Percentiles rank a stretch among this genome's conserved stretches.
These are phyloP conservation scores for Pisolithus microcarpus DNA, from an alignment of 768 basidiomycete genomes.

Conservation along the genomic window DNA sequence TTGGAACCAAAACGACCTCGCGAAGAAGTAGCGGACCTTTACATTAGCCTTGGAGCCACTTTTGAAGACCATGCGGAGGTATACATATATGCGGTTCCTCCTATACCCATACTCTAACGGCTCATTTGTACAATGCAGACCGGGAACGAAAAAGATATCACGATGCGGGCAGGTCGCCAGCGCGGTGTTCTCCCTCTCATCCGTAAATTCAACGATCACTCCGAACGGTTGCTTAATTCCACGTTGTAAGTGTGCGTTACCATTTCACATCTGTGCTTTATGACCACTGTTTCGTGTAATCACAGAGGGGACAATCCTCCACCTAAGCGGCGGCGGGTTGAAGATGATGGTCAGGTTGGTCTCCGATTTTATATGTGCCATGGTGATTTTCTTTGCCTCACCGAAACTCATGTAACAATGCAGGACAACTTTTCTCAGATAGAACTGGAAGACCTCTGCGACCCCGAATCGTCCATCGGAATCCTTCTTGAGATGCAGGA, in stretches of 20 bases:
- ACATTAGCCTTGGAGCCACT: constrained; percentile 83
- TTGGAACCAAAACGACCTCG: constrained; percentile 69
- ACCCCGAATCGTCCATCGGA: constrained; percentile 54
- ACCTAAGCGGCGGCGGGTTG: constrained; percentile 53
- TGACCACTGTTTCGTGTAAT: constrained; percentile 1
- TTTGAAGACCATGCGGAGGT: constrained; percentile 89
- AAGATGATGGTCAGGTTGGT: constrained; percentile 40
- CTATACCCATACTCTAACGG: background rate
- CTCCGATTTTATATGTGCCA: background rate
- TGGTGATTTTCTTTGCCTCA: background rate
- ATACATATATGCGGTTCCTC: background rate
- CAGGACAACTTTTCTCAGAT: constrained; percentile 46
- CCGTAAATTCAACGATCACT: constrained; percentile 96
- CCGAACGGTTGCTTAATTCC: constrained; percentile 77
- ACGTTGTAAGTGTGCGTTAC: constrained; percentile 48
- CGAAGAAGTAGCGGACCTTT: constrained; percentile 62
- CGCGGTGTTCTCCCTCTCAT: constrained; percentile 85
- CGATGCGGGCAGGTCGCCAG: constrained; percentile 94
- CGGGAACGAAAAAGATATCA: constrained; percentile 82
- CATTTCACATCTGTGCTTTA: background rate
- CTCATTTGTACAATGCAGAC: constrained; percentile 42
- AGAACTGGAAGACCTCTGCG: constrained; percentile 80
- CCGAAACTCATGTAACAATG: background rate
- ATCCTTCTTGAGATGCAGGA: constrained; percentile 86
- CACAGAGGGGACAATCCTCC: constrained; percentile 49